Percentiles rank a stretch among this genome's conserved stretches.
Conservation (phyloP, 176 grass and related monocot genomes). For the Thinopyrum elongatum region DNA sequence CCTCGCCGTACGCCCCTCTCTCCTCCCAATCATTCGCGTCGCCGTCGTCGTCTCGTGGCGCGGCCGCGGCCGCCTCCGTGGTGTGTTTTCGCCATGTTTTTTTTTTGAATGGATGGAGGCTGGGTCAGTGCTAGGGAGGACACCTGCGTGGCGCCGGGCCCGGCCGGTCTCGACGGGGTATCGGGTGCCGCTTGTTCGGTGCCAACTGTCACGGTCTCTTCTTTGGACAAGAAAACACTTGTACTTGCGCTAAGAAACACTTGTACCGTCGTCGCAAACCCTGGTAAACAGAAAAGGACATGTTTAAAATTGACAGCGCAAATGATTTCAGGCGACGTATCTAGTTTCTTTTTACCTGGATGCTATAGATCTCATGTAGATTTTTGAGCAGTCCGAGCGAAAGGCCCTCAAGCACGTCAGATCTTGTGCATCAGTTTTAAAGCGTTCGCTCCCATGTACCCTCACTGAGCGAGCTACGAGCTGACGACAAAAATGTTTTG, state of each 20-base stretch:
- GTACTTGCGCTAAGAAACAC: background rate
- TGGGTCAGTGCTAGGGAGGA: background rate
- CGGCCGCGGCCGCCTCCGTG: background rate
- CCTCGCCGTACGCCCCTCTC: background rate
- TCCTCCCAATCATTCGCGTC: constrained; percentile 34
- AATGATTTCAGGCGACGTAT: too few relatives aligned
- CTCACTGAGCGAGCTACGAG: too few relatives aligned
- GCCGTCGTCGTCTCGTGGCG: constrained; percentile 8
- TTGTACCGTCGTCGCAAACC: background rate
- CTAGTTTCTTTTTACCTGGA: too few relatives aligned
- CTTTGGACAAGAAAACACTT: constrained; percentile 5
- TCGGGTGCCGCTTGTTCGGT: background rate
- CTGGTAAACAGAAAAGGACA: background rate
- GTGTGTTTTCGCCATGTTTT: background rate
- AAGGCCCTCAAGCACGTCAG: too few relatives aligned
- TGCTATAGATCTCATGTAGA: too few relatives aligned
- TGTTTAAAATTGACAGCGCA: background rate
- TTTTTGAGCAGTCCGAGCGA: too few relatives aligned
- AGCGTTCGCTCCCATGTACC: too few relatives aligned
- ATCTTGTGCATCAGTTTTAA: too few relatives aligned
- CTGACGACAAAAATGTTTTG: too few relatives aligned
- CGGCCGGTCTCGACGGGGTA: background rate
- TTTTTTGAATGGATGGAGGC: background rate
- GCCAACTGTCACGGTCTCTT: background rate
- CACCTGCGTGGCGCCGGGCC: constrained; percentile 12